phyloP scores from a whole-genome alignment of 83 land plant species.

The Larix sibirica region DNA sequence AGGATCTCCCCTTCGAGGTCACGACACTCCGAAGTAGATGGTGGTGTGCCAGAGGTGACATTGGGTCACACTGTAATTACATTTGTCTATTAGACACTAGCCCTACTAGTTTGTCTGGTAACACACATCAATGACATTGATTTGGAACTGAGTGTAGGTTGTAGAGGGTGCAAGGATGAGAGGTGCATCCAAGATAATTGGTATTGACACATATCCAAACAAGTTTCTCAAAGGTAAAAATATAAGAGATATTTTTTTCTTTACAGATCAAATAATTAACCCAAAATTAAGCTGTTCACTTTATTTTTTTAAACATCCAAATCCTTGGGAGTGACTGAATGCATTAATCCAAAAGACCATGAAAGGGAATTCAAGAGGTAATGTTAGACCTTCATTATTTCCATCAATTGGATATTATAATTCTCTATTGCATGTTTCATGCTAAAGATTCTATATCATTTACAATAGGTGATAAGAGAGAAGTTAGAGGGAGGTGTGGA shows the following conservation, averaged over 20 bases:
- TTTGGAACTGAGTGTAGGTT: slow-evolving; percentile 40
- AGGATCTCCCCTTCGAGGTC: no score
- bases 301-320: slow-evolving; percentile 12
- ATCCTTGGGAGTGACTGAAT: slow-evolving; percentile 37
- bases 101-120: no score
- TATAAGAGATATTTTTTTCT: no score
- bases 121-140: not conserved
- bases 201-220: slow-evolving; percentile 62
- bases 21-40: no score
- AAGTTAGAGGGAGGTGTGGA: slow-evolving; percentile 76
- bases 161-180: slow-evolving; percentile 74
- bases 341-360: slow-evolving; percentile 34
- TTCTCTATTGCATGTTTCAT: no score
- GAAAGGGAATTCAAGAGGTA: slow-evolving; percentile 24
- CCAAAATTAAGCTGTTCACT: no score
- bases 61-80: no score
- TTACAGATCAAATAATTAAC: no score
- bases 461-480: slow-evolving; percentile 49
- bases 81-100: no score
- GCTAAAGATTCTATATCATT: not conserved
- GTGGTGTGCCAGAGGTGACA: no score
- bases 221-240: slow-evolving; percentile 61
- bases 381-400: no score
- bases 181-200: slow-evolving; percentile 83
- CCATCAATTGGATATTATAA: no score